A percentile compares a stretch with the other conserved stretches of the same genome.
Conservation (phyloP, 2,329 filamentous ascomycete species). For the Apiospora phragmitis region DNA sequence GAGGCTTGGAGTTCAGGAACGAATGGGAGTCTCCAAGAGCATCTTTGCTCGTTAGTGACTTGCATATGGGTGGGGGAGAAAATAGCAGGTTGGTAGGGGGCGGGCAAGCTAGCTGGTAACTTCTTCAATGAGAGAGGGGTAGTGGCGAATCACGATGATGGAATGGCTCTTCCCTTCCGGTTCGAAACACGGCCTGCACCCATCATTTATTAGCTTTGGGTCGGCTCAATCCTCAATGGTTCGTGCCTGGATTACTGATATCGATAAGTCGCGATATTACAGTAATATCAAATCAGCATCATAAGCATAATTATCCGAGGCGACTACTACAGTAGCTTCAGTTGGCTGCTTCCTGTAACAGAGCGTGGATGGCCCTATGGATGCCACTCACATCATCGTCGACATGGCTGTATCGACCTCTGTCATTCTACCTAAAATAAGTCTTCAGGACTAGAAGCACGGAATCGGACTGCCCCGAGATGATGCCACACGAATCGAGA, state of each 20-base stretch:
- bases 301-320: neutral
- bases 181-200: neutral
- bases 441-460: neutral
- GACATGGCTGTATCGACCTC: neutral
- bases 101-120: neutral
- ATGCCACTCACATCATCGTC: neutral
- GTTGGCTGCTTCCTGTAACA: neutral
- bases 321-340: neutral
- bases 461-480: neutral
- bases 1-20: neutral
- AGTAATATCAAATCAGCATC: neutral
- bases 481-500: neutral
- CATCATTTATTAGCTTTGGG: neutral
- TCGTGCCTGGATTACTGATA: constrained; percentile 2
- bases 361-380: neutral
- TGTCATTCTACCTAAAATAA: neutral
- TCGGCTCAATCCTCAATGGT: neutral
- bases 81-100: neutral
- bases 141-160: neutral
- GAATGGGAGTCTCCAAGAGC: neutral
- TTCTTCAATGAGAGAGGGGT: neutral
- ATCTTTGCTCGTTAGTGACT: neutral
- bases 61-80: constrained; percentile 3
- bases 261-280: neutral
- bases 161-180: neutral